Evolutionary conservation across 2,329 filamentous ascomycete species (phyloP).

Genomic region (Aspergillus sp.): DNA sequence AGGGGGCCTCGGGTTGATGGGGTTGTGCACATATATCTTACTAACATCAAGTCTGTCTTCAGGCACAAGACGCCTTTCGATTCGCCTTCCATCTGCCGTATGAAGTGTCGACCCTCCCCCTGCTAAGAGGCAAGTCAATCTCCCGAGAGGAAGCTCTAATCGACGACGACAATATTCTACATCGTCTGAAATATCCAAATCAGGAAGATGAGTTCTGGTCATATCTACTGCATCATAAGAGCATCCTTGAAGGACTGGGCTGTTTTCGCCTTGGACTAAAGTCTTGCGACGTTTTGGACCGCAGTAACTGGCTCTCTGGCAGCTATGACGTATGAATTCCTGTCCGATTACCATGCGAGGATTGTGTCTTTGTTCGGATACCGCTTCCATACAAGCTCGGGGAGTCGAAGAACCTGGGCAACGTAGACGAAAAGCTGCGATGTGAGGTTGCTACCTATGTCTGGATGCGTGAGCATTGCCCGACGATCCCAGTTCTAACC

Average conservation of each 20-base stretch:
- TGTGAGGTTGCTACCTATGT: slow-evolving; percentile 43
- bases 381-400: slow-evolving; percentile 34
- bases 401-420: slow-evolving; percentile 37
- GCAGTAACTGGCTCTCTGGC: slow-evolving; percentile 18
- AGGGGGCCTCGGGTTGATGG: too few relatives aligned
- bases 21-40: too few relatives aligned
- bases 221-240: slow-evolving; percentile 6
- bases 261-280: slow-evolving; percentile 13
- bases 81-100: too few relatives aligned
- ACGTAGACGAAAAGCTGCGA: slow-evolving; percentile 43
- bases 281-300: slow-evolving; percentile 9
- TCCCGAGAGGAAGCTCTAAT: slow-evolving; percentile 11
- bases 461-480: slow-evolving; percentile 40
- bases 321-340: slow-evolving; percentile 25
- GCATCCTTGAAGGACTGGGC: slow-evolving; percentile 12
- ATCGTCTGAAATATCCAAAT: slow-evolving; percentile 16
- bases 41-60: too few relatives aligned
- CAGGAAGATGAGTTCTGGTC: slow-evolving; percentile 15
- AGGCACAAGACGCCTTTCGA: too few relatives aligned
- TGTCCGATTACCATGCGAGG: slow-evolving; percentile 12
- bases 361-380: slow-evolving; percentile 21
- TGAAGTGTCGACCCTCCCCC: slow-evolving; percentile 6
- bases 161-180: slow-evolving; percentile 19
- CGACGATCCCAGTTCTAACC: slow-evolving; percentile 34
- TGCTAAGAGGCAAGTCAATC: slow-evolving; percentile 9